Evolutionary conservation across 1,284 basidiomycete genomes (phyloP), one percentile per base, ranked within the genome.

Genomic region (Ustilago esculenta): DNA sequence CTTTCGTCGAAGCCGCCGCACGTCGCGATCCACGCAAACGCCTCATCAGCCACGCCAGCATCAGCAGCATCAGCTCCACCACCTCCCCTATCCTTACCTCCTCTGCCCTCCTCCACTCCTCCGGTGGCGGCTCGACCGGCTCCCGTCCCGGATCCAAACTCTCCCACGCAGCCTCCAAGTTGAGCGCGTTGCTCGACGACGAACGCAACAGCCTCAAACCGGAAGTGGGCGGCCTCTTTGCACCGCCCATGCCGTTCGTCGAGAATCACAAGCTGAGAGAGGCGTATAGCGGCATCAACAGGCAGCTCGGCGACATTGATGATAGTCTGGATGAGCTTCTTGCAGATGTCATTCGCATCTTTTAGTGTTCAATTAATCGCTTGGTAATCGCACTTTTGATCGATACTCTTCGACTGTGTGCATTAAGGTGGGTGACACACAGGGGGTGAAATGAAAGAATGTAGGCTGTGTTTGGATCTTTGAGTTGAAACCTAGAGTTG

Each of bases 1-100:
- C 73, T 2, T 55, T 79, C 18, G 72, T 76, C 23, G 75, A 79
- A 29, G 72, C 72, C 3, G 77, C 75, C 0, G 72, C 73, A 9
- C 69, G 73, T 3, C 64, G 74, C 8, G 69, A 68, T 29, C 67
- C 72, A 6, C 55, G 63, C 27, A 55, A 52, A 6, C 25, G 39
- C 7, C 54, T 71, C 7, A 23, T 66, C 20, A 55, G 57, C 4
- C 63, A 71, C 41, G 58, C 56, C 15, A 50, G 45, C 42, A 60
- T 65, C 35, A 34, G 32, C 14, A 56, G 58, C 4, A 52, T 72
- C 41, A 33, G 39, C 17, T 57, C 51, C 2, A 27, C 27, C 17
- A 32, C 50, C 6, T 54, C 57, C 17, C 51, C 63, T 12, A 23
- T 51, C 17, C 40, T 58, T 23, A 46, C 36, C 23, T 17, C 15